Evolutionary conservation across 495 filamentous ascomycete species (phyloP).

Genomic region (Hypoxylon rickii): DNA sequence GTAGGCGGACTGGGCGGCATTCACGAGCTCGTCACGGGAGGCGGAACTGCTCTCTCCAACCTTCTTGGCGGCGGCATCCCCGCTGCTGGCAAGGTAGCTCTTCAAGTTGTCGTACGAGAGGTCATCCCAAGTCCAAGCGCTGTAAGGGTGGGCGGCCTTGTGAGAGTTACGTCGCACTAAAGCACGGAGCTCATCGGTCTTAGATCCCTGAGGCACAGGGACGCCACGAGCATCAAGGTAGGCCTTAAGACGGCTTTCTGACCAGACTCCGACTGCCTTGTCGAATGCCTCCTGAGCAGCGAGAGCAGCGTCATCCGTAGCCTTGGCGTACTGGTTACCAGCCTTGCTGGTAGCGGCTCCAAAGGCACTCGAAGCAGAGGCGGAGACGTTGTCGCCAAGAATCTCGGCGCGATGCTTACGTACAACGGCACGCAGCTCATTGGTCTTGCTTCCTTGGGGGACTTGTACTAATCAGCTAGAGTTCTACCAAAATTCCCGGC

Average conservation of each 20-base stretch:
- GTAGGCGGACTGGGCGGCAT: conserved; percentile 73
- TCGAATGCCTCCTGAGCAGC: conserved; percentile 73
- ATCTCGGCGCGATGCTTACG: conserved; percentile 84
- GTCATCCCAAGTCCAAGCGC: conserved; percentile 84
- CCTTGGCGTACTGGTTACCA: conserved; percentile 75
- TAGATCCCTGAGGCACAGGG: conserved; percentile 75
- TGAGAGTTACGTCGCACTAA: conserved; percentile 72
- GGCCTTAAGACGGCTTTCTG: conserved; percentile 74
- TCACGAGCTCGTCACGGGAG: conserved; percentile 72
- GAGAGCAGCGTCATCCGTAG: conserved; percentile 68
- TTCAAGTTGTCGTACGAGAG: conserved; percentile 77
- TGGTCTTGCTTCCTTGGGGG: conserved; percentile 85
- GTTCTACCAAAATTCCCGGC: neutral
- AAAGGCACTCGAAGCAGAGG: conserved; percentile 65
- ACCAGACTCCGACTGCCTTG: conserved; percentile 66
- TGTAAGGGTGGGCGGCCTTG: conserved; percentile 72
- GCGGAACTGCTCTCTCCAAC: conserved; percentile 65
- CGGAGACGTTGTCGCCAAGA: conserved; percentile 66
- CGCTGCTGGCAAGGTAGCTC: conserved; percentile 65
- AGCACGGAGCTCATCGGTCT: conserved; percentile 79
- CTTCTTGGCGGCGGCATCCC: conserved; percentile 69
- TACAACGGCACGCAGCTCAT: conserved; percentile 88
- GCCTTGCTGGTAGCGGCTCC: conserved; percentile 85
- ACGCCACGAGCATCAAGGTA: conserved; percentile 69
- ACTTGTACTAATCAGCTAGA: conserved; percentile 67